These are phyloP conservation scores for Cymodocea nodosa DNA, from an alignment of 116 monocot genomes.

Conservation along the genomic window DNA sequence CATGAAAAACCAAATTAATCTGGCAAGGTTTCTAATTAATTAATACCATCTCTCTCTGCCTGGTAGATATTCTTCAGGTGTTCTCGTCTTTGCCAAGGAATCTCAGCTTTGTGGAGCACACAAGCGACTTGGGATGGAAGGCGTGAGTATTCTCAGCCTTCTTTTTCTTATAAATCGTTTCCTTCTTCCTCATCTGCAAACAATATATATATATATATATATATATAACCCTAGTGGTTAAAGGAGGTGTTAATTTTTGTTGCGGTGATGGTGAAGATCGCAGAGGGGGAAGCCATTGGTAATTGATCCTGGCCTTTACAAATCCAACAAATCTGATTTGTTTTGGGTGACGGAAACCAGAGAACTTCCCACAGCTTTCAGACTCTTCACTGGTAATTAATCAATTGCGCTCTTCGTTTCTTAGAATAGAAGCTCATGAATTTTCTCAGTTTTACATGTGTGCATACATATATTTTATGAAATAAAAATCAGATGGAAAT, in stretches of 20 bases:
- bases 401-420: not conserved
- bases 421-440: not conserved
- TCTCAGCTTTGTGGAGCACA: constrained; percentile 53
- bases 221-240: not conserved
- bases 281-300: constrained; percentile 43
- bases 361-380: constrained; percentile 24
- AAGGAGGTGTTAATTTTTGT: not conserved
- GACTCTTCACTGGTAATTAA: constrained; percentile 26
- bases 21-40: too few species aligned
- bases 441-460: not conserved
- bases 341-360: constrained; percentile 15
- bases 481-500: too few species aligned
- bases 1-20: too few species aligned
- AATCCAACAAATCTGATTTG: constrained; percentile 12
- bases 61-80: constrained; percentile 28
- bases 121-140: constrained; percentile 43
- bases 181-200: too few species aligned
- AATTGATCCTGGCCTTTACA: constrained; percentile 37
- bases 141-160: constrained; percentile 15
- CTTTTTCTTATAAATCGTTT: not conserved
- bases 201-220: too few species aligned
- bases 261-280: constrained; percentile 10
- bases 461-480: too few species aligned
- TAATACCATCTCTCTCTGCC: not conserved
- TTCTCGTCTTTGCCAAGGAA: constrained; percentile 36